phyloP scores from a whole-genome alignment of 2,329 filamentous ascomycete species.

The Monosporascus sp. region DNA sequence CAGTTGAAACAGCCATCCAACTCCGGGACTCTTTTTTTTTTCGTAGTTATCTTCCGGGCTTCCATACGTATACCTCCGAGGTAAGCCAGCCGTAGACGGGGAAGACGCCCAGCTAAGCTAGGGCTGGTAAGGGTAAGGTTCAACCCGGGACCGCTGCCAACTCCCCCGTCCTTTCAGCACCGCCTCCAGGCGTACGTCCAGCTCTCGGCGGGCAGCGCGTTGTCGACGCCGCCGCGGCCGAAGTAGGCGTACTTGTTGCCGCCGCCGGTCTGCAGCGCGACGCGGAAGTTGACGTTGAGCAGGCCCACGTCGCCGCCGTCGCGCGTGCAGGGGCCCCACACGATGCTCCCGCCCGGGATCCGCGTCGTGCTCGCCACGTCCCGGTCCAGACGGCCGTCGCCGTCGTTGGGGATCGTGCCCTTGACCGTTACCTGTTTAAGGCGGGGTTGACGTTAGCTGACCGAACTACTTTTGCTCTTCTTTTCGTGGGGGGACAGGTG shows the following conservation, averaged over 20 bases:
- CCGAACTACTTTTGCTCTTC: neutral
- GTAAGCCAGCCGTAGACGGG: too few relatives aligned
- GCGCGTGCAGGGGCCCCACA: slow-evolving; percentile 31
- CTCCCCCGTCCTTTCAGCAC: slow-evolving; percentile 18
- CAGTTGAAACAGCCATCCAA: too few relatives aligned
- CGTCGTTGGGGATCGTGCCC: slow-evolving; percentile 22
- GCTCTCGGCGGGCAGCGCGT: slow-evolving; percentile 25
- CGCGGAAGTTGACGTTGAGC: slow-evolving; percentile 37
- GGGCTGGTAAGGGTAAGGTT: too few relatives aligned
- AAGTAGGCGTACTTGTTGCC: slow-evolving; percentile 27
- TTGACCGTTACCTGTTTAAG: slow-evolving; percentile 22
- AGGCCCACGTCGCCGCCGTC: slow-evolving; percentile 29
- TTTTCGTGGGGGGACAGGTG: neutral
- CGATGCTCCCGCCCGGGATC: slow-evolving; percentile 18
- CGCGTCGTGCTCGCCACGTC: slow-evolving; percentile 25
- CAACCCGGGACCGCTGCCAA: too few relatives aligned
- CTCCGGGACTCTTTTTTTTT: too few relatives aligned
- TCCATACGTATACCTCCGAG: too few relatives aligned
- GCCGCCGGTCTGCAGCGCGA: slow-evolving; percentile 27
- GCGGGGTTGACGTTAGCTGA: neutral
- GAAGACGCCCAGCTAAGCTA: too few relatives aligned
- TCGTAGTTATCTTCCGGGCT: too few relatives aligned
- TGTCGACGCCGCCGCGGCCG: slow-evolving; percentile 21
- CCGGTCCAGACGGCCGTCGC: slow-evolving; percentile 18
- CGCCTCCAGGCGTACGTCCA: slow-evolving; percentile 32